Percentiles rank a stretch among this genome's conserved stretches.
Evolutionary conservation across 2,329 filamentous ascomycete genomes (phyloP).

Genomic region (Pestalotiopsis sp.): DNA sequence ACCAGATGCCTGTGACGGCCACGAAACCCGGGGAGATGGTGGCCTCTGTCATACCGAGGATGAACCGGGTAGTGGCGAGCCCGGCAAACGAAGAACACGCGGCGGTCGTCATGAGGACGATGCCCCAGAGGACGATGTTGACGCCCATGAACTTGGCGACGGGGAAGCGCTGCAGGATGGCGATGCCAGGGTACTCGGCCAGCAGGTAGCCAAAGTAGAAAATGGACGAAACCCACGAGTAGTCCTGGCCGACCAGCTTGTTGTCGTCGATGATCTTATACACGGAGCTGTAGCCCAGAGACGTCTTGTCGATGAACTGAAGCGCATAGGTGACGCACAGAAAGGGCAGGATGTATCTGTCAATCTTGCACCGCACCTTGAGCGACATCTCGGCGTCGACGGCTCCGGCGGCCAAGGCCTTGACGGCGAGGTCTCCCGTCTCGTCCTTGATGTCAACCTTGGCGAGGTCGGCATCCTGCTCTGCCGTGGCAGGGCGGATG

Average conservation of each 20-base stretch:
- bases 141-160: constrained; percentile 37
- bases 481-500: constrained; percentile 22
- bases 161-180: constrained; percentile 33
- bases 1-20: constrained; percentile 27
- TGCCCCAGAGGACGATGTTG: constrained; percentile 44
- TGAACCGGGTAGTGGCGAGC: constrained; percentile 22
- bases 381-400: constrained; percentile 26
- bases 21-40: constrained; percentile 26
- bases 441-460: constrained; percentile 31
- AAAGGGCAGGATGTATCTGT: constrained; percentile 25
- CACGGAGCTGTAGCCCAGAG: constrained; percentile 28
- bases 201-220: constrained; percentile 39
- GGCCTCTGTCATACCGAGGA: constrained; percentile 25
- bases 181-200: constrained; percentile 45
- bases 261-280: constrained; percentile 27
- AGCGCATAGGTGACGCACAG: constrained; percentile 28
- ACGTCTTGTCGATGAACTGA: constrained; percentile 31
- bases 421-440: constrained; percentile 36
- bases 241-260: constrained; percentile 24
- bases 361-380: constrained; percentile 23
- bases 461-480: constrained; percentile 12
- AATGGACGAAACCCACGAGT: constrained; percentile 28
- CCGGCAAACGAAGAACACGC: constrained; percentile 23
- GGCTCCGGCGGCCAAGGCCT: constrained; percentile 31
- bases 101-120: constrained; percentile 27